Evolutionary conservation across 1,284 basidiomycete species (phyloP), one percentile per base, ranked within the genome.

Genomic region (Exobasidium rhododendri): DNA sequence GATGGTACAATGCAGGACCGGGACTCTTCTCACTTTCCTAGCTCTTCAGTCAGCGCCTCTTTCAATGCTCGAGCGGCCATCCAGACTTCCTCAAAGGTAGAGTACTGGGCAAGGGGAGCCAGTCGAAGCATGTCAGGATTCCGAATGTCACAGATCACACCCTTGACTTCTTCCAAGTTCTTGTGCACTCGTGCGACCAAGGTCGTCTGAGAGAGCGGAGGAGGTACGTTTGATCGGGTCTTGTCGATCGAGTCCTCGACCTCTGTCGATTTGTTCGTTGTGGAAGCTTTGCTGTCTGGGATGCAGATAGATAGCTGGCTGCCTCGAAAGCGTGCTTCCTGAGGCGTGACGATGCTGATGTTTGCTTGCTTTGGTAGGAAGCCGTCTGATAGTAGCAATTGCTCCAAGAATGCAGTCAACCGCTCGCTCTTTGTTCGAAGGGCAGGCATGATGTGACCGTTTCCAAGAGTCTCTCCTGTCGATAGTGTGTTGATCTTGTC

Each of bases 41-140:
- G 7, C 46, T 58, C 51, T 31, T 3, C 26, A 13, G 6, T 4
- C 2, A 58, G 24, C 14, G 57, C 40, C 62, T 64, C 45, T 46
- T 63, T 58, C 3, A 78, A 49, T 20, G 59, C 73, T 40, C 70
- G 61, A 2, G 72, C 75, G 2, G 73, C 70, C 44, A 64, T 53
- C 67, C 67, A 75, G n/a, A 76, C 73, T 46, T 78, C 76, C 11
- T 43, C 56, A 44, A 67, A 78, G 4, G 69, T 70, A 31, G 63
- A 66, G 56, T 67, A 78, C 56, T 75, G 75, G 14, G 76, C 73
- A 40, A 77, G 52, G 3, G 76, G 76, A n/a, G 75, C 76, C 14
- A 78, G 32, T 3, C 76, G 61, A 11, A 78, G 55, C 62, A 78
- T 71, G 49, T 78, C 76, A 0, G 76, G 76, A 47, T 68, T 62